A percentile compares a stretch with the other conserved stretches of the same genome.
These are phyloP conservation scores for Entelexis paramagnoliae DNA, from an alignment of 1,139 yeast genomes.

Conservation along the genomic window DNA sequence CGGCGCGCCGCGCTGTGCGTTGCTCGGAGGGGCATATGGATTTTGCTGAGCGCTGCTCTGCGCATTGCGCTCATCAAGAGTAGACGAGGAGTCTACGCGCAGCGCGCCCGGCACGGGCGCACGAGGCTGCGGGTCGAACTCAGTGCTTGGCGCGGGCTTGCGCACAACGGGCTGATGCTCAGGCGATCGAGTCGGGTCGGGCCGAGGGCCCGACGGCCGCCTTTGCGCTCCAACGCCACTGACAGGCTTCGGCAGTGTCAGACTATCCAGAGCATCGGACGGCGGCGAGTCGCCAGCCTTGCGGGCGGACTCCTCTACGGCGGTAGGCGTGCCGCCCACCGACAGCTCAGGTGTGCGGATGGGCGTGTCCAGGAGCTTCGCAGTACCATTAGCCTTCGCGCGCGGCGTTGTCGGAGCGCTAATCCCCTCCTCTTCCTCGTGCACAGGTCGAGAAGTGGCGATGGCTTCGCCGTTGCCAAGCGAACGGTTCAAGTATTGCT, in stretches of 20 bases:
- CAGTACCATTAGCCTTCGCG: conserved; percentile 4
- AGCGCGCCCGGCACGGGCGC: neutral
- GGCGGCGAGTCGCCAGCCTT: conserved; percentile 5
- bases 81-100: neutral
- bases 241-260: neutral
- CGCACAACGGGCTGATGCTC: neutral
- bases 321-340: neutral
- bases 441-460: conserved; percentile 8
- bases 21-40: neutral
- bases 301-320: conserved; percentile 1
- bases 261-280: neutral
- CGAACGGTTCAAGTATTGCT: conserved; percentile 18
- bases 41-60: neutral
- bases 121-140: neutral
- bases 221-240: conserved; percentile 2
- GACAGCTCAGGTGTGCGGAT: conserved; percentile 16
- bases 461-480: conserved; percentile 24
- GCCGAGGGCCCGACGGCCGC: conserved; percentile 20
- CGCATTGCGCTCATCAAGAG: neutral
- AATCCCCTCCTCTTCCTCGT: conserved; percentile 4
- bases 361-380: conserved; percentile 19
- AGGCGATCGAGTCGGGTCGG: conserved; percentile 11
- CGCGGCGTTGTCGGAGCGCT: conserved; percentile 6
- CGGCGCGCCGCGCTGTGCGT: too few relatives aligned
- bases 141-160: neutral